Conservation (phyloP, 331 rosid species). For the Malus hybrid region DNA sequence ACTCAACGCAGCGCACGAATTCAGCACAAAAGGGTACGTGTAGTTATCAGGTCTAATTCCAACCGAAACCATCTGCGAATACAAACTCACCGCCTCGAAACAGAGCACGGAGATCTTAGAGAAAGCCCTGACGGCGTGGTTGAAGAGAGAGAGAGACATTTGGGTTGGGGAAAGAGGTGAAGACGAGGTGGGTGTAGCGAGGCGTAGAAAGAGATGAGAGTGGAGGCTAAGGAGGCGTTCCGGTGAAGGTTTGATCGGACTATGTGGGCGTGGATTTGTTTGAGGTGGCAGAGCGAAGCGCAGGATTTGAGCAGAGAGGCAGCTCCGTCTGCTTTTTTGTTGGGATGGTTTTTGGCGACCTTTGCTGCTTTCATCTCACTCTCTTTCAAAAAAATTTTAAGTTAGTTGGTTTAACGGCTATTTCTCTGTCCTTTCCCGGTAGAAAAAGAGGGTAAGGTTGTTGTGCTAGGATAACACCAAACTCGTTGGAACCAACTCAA, state of each 20-base stretch:
- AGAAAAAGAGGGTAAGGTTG: neutral
- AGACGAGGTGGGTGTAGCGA: neutral
- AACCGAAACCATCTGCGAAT: neutral
- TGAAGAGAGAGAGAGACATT: conserved; percentile 10
- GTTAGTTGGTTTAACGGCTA: neutral
- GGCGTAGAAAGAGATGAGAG: conserved; percentile 19
- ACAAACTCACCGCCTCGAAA: neutral
- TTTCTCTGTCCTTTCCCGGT: neutral
- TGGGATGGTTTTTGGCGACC: conserved; percentile 5
- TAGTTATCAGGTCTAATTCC: conserved; percentile 16
- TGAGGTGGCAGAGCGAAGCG: neutral
- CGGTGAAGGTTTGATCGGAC: conserved; percentile 15
- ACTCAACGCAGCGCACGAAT: conserved; percentile 6
- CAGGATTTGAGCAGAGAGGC: conserved; percentile 19
- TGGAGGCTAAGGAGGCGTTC: conserved; percentile 19
- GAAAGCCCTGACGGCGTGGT: conserved; percentile 17
- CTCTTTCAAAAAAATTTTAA: neutral
- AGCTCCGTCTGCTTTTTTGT: conserved; percentile 12
- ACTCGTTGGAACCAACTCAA: too few relatives aligned
- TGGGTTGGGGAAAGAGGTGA: conserved; percentile 13
- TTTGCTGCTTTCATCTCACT: neutral
- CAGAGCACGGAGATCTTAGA: neutral
- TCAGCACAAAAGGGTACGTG: conserved; percentile 6
- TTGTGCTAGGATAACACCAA: neutral
- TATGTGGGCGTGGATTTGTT: conserved; percentile 20